Conservation (phyloP, 106 monocot genomes). For the Ottelia alismoides region DNA sequence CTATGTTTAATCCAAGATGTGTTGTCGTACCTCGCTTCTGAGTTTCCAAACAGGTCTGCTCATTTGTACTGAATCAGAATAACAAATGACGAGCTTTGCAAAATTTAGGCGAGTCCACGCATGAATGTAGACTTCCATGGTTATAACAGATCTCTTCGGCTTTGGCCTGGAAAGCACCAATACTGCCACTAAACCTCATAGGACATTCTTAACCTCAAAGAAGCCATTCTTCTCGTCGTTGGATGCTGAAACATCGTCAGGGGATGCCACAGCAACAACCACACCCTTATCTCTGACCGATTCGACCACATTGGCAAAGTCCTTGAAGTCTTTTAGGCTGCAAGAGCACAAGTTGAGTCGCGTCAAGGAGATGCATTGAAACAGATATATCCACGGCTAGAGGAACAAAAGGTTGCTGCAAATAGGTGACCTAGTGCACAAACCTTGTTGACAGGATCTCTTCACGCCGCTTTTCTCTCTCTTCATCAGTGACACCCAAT, state of each 20-base stretch:
- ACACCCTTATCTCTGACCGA: conserved; percentile 67
- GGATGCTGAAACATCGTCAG: conserved; percentile 65
- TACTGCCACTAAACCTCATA: too few relatives aligned
- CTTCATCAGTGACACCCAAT: conserved; percentile 76
- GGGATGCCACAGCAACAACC: conserved; percentile 86
- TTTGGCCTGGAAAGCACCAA: too few relatives aligned
- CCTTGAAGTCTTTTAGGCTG: conserved; percentile 91
- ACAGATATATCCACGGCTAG: background rate
- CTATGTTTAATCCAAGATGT: too few relatives aligned
- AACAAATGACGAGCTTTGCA: too few relatives aligned
- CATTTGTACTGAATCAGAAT: too few relatives aligned
- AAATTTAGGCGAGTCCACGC: too few relatives aligned
- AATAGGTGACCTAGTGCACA: background rate
- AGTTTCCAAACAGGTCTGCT: too few relatives aligned
- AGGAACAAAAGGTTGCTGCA: background rate
- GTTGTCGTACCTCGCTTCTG: too few relatives aligned
- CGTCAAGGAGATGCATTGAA: too few relatives aligned
- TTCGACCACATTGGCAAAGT: conserved; percentile 84
- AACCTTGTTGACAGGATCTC: conserved; percentile 92
- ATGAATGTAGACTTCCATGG: too few relatives aligned
- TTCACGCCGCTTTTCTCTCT: conserved; percentile 78
- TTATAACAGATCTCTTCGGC: too few relatives aligned
- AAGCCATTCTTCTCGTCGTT: conserved; percentile 44
- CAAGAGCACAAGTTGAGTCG: background rate
- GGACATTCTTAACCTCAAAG: conserved; percentile 75